These are phyloP conservation scores for Cucumis cinereus DNA, from an alignment of 306 rosid species.

Conservation along the genomic window DNA sequence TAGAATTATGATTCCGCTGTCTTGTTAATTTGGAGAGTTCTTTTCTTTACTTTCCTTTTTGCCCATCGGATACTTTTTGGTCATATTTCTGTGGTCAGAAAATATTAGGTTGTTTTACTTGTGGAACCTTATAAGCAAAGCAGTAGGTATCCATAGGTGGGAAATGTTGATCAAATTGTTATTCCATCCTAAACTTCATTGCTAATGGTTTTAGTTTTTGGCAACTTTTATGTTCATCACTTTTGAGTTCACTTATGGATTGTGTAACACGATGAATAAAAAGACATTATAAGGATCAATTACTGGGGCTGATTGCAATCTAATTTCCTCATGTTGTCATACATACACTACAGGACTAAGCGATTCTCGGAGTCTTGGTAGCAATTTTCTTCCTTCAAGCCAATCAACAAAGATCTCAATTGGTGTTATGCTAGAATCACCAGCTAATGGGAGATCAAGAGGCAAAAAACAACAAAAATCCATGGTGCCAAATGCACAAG, in stretches of 20 bases:
- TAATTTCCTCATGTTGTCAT: neutral
- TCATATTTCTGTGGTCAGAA: neutral
- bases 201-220: neutral
- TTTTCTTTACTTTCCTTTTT: neutral
- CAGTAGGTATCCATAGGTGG: neutral
- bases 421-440: slow-evolving; percentile 61
- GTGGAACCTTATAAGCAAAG: neutral
- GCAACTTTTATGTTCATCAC: neutral
- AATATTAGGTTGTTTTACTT: neutral
- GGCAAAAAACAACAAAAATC: slow-evolving; percentile 23
- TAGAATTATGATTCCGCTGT: neutral
- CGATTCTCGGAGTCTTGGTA: slow-evolving; percentile 49
- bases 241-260: neutral
- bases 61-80: neutral
- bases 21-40: neutral
- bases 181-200: neutral
- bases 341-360: slow-evolving; percentile 37
- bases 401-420: slow-evolving; percentile 83
- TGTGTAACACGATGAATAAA: neutral
- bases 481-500: slow-evolving; percentile 30
- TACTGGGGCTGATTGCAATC: neutral
- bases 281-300: neutral
- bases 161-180: neutral
- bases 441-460: slow-evolving; percentile 26
- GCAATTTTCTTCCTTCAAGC: slow-evolving; percentile 48